Base-by-base conservation (phyloP, 257 asterid species). In the Solanum piurae region DNA sequence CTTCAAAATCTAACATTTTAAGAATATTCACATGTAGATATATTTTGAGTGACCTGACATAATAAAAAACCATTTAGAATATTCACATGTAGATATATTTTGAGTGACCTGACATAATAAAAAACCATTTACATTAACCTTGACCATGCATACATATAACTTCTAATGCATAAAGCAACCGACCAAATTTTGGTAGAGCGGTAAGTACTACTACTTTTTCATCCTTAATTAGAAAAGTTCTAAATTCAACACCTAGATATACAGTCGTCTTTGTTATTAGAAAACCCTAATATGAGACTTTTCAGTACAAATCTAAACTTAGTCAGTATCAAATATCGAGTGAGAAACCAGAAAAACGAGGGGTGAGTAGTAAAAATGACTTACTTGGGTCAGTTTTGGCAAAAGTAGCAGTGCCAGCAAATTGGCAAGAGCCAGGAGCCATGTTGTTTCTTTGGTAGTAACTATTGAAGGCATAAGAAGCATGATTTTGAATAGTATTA, bases 361-460 rank as follows among this genome's bases (percentile, higher is more conserved):
- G 52, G 18, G 31, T 23, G 3, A 52, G 6, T 23, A 38, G 33
- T 55, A 12, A 62, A 42, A 46, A 27, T 23, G 6, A 40, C 68
- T 23, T 73, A 97, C 99, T 97, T 88, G 99, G 99, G 58, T 97
- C 98, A 86, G 98, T 95, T 89, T 86, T 95, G 18, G 99, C 98
- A 11, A 97, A 7, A 89, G 93, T 86, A 87, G 99, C 94, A 5
- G 95, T 91, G 88, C 96, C 96, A 84, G 93, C 88, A 87, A 97
- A 97, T 84, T 90, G 83, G 21, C 98, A 97, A 52, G 98, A 90
- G 69, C 92, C 98, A 42, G 96, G 98, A 5, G 96, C 96, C 89
- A 89, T 92, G 29, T 90, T 92, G 86, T 42, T 93, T 69, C 98
- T 94, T 90, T 95, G 99, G 5, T 83, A 97, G n/a, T 83, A 97